Evolutionary conservation across 495 filamentous ascomycete species (phyloP).

Genomic region (Penicillium paxilli): DNA sequence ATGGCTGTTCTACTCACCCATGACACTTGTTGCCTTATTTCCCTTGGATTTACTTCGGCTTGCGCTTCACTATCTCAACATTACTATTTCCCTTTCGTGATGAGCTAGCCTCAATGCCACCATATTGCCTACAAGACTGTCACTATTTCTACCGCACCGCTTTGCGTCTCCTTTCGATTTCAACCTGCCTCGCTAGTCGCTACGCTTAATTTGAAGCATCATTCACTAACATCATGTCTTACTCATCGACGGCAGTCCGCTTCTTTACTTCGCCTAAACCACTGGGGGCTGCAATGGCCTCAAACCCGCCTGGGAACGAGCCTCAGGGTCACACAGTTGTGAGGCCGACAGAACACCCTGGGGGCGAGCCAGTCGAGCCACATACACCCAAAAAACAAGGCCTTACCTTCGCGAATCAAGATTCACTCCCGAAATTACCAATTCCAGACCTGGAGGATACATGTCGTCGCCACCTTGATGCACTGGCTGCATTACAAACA

Average conservation of each 20-base stretch:
- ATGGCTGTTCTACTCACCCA: constrained; percentile 1
- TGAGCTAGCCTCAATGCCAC: constrained; percentile 62
- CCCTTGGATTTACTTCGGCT: background rate
- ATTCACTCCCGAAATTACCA: constrained; percentile 85
- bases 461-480: constrained; percentile 75
- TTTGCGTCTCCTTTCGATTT: constrained; percentile 76
- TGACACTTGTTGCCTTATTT: background rate
- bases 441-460: constrained; percentile 89
- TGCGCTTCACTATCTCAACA: background rate
- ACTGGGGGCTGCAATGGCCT: constrained; percentile 45
- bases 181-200: constrained; percentile 70
- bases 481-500: constrained; percentile 80
- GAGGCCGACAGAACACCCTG: constrained; percentile 20
- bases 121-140: constrained; percentile 82
- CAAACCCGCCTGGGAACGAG: constrained; percentile 41
- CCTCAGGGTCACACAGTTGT: constrained; percentile 21
- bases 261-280: constrained; percentile 69
- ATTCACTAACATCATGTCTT: constrained; percentile 50
- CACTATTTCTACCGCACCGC: constrained; percentile 91
- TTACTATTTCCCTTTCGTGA: constrained; percentile 5
- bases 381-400: constrained; percentile 30
- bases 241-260: constrained; percentile 44
- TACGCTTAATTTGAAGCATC: constrained; percentile 57
- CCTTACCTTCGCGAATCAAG: constrained; percentile 86
- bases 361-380: constrained; percentile 9